Percentiles rank a stretch among this genome's conserved stretches.
Conservation (phyloP, 83 land plant genomes). For the Diphasiastrum complanatum region DNA sequence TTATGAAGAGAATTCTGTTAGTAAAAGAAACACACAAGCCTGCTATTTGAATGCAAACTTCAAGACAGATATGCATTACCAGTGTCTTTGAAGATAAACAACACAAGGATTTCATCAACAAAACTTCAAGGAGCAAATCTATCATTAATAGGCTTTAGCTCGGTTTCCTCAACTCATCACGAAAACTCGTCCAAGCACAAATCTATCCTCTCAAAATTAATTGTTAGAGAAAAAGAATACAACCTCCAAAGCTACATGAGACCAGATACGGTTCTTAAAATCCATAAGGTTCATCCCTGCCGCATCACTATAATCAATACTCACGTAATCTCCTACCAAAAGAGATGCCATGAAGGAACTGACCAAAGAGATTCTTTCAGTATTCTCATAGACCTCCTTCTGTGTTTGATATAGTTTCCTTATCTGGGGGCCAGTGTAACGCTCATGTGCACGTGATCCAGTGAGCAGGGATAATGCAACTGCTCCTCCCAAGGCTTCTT, state of each 20-base stretch:
- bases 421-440: slow-evolving; percentile 96
- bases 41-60: too few species aligned
- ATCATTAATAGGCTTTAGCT: too few species aligned
- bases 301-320: slow-evolving; percentile 86
- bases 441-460: slow-evolving; percentile 86
- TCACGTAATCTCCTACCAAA: slow-evolving; percentile 76
- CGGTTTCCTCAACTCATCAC: too few species aligned
- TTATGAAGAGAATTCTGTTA: neutral
- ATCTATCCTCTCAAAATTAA: neutral
- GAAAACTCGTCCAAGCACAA: too few species aligned
- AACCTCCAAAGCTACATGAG: slow-evolving; percentile 65
- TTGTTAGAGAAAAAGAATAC: neutral
- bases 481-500: slow-evolving; percentile 87
- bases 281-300: slow-evolving; percentile 99
- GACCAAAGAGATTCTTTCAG: slow-evolving; percentile 92
- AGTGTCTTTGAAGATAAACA: too few species aligned
- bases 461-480: slow-evolving; percentile 58
- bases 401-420: slow-evolving; percentile 60
- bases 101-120: too few species aligned
- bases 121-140: too few species aligned
- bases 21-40: neutral
- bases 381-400: slow-evolving; percentile 49
- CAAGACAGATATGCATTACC: too few species aligned
- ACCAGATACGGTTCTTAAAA: slow-evolving; percentile 61
- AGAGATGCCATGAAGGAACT: slow-evolving; percentile 97